Evolutionary conservation across 495 filamentous ascomycete genomes (phyloP), one percentile per base, ranked within the genome.

Genomic region (Letharia lupina): DNA sequence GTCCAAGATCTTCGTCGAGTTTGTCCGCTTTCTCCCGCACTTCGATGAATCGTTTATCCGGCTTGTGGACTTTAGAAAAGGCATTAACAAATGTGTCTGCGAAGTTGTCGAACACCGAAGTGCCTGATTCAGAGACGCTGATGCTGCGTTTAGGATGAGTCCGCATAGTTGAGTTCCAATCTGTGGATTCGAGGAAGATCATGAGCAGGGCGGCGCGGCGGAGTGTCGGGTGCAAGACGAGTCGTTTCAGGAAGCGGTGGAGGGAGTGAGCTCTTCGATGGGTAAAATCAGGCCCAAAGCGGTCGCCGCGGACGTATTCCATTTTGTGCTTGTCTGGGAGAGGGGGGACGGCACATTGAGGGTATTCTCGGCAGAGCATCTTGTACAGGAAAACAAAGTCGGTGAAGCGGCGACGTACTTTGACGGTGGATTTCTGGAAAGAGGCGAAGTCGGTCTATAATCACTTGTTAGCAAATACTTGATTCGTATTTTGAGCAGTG

Each of bases 381-480:
- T 96, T 98, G 82, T 90, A 96, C 64, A 98, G 86, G 73, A 96
- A 98, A 67, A 95, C 89, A 74, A 98, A 98, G 76, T 98, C 94
- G 64, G 92, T 96, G 75, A 96, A 98, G 68, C 94, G 89, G 67
- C 94, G 84, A 63, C 95, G 90, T 50, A 96, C 89, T 39, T 78
- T 77, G 66, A 89, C 89, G 2, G 84, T 82, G 20, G 89, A 77
- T 70, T 88, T 89, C 74, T 93, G 89, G 76, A 97, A 98, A 69
- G 89, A 89, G 65, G 90, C 86, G 74, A 97, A 98, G 73, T 94
- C 90, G 69, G 93, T 95, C 93, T 98, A 70, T 33, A 57, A 60
- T 58, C 20, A 40, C 15, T 33, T 41, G 39, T 57, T 50, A 67
- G 56, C 18, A 28, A 5, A 37, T 20, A 44, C 40, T 23, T 42